Base-by-base conservation (phyloP, 345 rosid species). In the Angophora floribunda region DNA sequence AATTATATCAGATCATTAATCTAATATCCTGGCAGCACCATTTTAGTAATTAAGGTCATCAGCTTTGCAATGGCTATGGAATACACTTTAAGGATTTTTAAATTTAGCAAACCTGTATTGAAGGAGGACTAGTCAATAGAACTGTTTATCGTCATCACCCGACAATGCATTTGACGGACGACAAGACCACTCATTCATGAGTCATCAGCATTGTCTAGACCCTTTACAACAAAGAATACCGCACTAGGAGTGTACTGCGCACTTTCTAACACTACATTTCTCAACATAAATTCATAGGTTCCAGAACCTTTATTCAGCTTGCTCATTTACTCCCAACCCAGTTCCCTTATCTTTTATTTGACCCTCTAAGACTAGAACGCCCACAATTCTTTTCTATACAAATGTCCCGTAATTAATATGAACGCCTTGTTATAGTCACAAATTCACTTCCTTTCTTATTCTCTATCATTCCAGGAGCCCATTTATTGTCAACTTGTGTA, bases 1-100 rank as follows among this genome's bases (percentile, higher is more conserved):
- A 92, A 91, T 88, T 91, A 89, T 91, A 94, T 94, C 90, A 95
- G 95, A 91, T 90, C 59, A 41, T 6, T 50, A 63, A 10, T 51
- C 41, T 80, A 12, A 45, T 13, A 59, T 86, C 22, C 85, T 50
- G 15, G 59, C 10, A n/a, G 85, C 86, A 22, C 16, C 36, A 8
- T 8, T 44, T 86, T 59, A 45, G 52, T 30, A 49, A 87, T 65
- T 87, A 61, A 28, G 80, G 65, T 45, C 57, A 86, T 32, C 87
- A 52, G 2, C 8, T 53, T 86, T 3, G 9, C 26, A 32, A 86
- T 86, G 50, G 11, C 59, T 53, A 52, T 21, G 36, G 63, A 19
- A 21, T 41, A 14, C 49, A 32, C 87, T 36, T 36, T 5, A 9
- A 36, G 13, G 19, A 17, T 36, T 67, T 75, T 19, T 36, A 55